These are phyloP conservation scores for Clarireedia paspali DNA, from an alignment of 2,329 filamentous ascomycete species.

Conservation along the genomic window DNA sequence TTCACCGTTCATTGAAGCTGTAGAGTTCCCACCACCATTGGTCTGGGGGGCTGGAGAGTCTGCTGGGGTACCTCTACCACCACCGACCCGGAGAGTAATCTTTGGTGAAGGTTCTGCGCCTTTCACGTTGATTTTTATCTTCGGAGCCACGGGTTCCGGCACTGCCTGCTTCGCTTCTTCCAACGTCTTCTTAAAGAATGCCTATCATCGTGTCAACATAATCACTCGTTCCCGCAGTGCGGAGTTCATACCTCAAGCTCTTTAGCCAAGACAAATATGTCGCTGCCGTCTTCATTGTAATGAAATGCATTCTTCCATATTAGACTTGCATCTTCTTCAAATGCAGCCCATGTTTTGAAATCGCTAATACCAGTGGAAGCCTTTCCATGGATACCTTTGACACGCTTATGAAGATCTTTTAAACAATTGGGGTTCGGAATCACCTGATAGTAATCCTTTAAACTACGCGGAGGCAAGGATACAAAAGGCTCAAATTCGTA, in stretches of 20 bases:
- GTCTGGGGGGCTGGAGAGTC: slow-evolving; percentile 43
- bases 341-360: slow-evolving; percentile 74
- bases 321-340: slow-evolving; percentile 71
- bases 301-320: slow-evolving; percentile 84
- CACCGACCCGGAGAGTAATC: slow-evolving; percentile 65
- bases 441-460: slow-evolving; percentile 81
- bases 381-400: slow-evolving; percentile 63
- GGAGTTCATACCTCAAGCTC: slow-evolving; percentile 61
- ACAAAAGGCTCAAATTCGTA: slow-evolving; percentile 67
- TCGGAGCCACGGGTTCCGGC: slow-evolving; percentile 63
- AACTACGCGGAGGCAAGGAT: slow-evolving; percentile 62
- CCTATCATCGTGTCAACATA: slow-evolving; percentile 36
- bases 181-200: slow-evolving; percentile 60
- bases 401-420: slow-evolving; percentile 66
- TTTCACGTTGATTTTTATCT: slow-evolving; percentile 64
- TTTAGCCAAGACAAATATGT: slow-evolving; percentile 68
- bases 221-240: neutral
- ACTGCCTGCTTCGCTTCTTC: slow-evolving; percentile 66
- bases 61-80: slow-evolving; percentile 38
- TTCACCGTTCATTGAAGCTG: slow-evolving; percentile 16
- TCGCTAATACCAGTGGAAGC: slow-evolving; percentile 53
- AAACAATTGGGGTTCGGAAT: slow-evolving; percentile 77
- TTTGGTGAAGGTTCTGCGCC: slow-evolving; percentile 50
- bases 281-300: slow-evolving; percentile 88
- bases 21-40: slow-evolving; percentile 25